phyloP scores from a whole-genome alignment of 345 rosid species.

The Brassica carinata region DNA sequence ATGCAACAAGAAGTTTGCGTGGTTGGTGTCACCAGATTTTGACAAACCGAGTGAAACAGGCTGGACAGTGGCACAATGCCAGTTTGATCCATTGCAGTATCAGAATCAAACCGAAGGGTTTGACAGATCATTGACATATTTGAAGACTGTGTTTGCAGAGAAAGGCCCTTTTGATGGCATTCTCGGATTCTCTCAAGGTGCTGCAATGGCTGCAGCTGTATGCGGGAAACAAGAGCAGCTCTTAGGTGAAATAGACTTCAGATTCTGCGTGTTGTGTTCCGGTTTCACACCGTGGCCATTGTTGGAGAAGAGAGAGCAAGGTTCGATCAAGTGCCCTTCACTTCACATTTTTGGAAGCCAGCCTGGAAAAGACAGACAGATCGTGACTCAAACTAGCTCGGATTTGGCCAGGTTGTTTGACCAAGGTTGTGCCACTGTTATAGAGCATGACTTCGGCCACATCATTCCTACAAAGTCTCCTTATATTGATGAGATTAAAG shows the following conservation, averaged over 20 bases:
- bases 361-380: conserved; percentile 76
- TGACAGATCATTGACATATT: conserved; percentile 55
- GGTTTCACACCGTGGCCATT: conserved; percentile 54
- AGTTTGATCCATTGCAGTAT: conserved; percentile 80
- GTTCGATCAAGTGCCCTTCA: conserved; percentile 67
- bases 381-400: conserved; percentile 63
- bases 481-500: conserved; percentile 58
- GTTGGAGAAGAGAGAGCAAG: conserved; percentile 37
- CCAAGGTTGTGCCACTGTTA: conserved; percentile 53
- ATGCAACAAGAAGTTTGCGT: conserved; percentile 81
- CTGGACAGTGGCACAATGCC: conserved; percentile 60
- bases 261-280: conserved; percentile 84
- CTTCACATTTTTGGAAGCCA: conserved; percentile 84
- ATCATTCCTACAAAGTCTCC: conserved; percentile 75
- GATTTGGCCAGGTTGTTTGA: conserved; percentile 61
- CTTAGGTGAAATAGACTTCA: conserved; percentile 59
- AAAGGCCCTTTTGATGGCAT: conserved; percentile 96
- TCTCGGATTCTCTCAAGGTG: conserved; percentile 94
- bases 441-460: conserved; percentile 88
- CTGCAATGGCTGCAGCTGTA: conserved; percentile 81
- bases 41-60: conserved; percentile 42
- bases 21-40: conserved; percentile 71
- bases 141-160: conserved; percentile 50
- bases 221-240: conserved; percentile 48
- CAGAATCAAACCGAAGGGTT: conserved; percentile 81